A percentile compares a stretch with the other conserved stretches of the same genome.
Evolutionary conservation across 108 stramenopile species (phyloP).

Genomic region (Bacterosira constricta): DNA sequence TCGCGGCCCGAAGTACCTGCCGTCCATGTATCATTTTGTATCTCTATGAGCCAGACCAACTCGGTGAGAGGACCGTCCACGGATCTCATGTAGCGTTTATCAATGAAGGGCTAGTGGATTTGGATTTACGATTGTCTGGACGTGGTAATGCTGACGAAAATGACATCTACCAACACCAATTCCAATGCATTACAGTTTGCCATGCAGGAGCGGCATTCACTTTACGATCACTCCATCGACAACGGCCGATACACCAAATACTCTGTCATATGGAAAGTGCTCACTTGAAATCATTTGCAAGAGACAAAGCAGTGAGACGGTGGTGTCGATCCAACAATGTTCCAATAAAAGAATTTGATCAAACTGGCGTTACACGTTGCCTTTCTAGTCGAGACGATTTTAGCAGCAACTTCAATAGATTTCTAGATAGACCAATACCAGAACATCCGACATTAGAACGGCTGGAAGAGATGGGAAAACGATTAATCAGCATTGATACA

Average conservation of each 20-base stretch:
- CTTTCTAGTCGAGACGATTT: constrained; percentile 65
- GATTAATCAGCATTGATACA: constrained; percentile 11
- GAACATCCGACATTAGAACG: constrained; percentile 37
- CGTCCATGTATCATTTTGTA: constrained; percentile 60
- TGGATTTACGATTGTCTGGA: constrained; percentile 48
- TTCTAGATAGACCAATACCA: constrained; percentile 48
- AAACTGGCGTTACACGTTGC: constrained; percentile 69
- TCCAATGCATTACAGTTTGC: constrained; percentile 63
- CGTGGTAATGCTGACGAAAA: not conserved
- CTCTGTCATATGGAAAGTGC: constrained; percentile 74
- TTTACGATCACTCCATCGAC: constrained; percentile 47
- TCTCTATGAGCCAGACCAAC: constrained; percentile 75
- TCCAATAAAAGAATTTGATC: constrained; percentile 58
- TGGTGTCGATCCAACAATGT: constrained; percentile 60
- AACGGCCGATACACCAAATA: constrained; percentile 54
- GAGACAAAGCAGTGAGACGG: constrained; percentile 63
- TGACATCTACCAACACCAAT: constrained; percentile 31
- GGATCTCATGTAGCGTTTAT: constrained; percentile 68
- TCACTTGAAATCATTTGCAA: constrained; percentile 63
- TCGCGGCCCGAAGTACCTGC: constrained; percentile 14
- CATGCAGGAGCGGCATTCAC: constrained; percentile 52
- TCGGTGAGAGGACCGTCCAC: constrained; percentile 65
- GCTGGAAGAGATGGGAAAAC: constrained; percentile 13
- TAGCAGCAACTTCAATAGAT: constrained; percentile 45
- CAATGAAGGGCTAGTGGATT: constrained; percentile 70